phyloP scores from a whole-genome alignment of 805 yeast genomes.

The Candida ficus region DNA sequence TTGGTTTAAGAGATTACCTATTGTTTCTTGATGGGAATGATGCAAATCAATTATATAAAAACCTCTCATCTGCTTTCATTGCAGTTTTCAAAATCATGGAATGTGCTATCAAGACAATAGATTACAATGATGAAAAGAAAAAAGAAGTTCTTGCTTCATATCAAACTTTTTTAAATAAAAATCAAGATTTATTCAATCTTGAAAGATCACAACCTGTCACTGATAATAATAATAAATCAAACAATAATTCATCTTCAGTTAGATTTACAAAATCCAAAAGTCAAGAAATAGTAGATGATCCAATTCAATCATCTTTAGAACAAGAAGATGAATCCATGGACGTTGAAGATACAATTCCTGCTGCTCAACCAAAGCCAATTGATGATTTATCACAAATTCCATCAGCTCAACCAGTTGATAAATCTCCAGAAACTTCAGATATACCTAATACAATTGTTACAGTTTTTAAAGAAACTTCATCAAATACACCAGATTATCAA shows the following conservation, averaged over 20 bases:
- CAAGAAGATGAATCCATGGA: neutral
- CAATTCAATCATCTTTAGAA: neutral
- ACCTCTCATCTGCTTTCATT: neutral
- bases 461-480: too few species aligned
- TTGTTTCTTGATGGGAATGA: neutral
- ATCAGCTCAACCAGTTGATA: neutral
- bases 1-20: neutral
- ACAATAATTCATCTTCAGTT: too few species aligned
- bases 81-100: neutral
- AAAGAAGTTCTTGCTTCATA: too few species aligned
- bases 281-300: too few species aligned
- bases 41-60: neutral
- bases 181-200: too few species aligned
- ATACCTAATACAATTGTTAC: too few species aligned
- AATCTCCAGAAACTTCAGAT: too few species aligned
- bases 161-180: too few species aligned
- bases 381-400: neutral
- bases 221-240: too few species aligned
- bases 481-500: too few species aligned
- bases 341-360: slow-evolving; percentile 1
- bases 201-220: too few species aligned
- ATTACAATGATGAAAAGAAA: neutral
- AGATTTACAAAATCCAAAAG: neutral
- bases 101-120: too few species aligned
- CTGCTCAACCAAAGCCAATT: slow-evolving; percentile 1